Conservation (phyloP, 1,139 yeast species). For the Candida sanyaensis region DNA sequence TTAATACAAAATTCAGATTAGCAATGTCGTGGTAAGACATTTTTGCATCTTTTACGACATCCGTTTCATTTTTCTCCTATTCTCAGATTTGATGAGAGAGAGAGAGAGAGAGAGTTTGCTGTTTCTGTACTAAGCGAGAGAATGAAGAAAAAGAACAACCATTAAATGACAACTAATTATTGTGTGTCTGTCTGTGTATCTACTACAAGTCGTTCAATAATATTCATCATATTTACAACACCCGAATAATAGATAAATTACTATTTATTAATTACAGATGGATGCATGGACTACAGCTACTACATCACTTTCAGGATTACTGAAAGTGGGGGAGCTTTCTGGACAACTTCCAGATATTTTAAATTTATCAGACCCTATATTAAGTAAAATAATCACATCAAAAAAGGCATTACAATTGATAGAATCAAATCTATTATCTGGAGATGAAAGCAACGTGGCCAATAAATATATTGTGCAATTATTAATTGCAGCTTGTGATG, state of each 20-base stretch:
- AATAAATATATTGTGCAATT: slow-evolving; percentile 27
- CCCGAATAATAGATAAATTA: not conserved
- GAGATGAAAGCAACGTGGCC: slow-evolving; percentile 8
- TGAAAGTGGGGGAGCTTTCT: slow-evolving; percentile 5
- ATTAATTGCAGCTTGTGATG: slow-evolving; percentile 52
- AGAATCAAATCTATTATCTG: slow-evolving; percentile 17
- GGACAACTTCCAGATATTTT: slow-evolving; percentile 6
- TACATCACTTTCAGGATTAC: slow-evolving; percentile 8
- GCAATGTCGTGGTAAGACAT: not conserved
- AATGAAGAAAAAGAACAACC: too few species aligned
- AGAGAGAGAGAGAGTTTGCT: too few species aligned
- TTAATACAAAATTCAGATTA: too few species aligned
- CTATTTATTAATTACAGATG: slow-evolving; percentile 12
- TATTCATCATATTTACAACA: not conserved
- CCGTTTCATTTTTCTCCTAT: not conserved
- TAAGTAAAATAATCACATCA: slow-evolving; percentile 46
- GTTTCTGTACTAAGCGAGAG: too few species aligned
- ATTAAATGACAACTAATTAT: too few species aligned
- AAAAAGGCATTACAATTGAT: slow-evolving; percentile 42
- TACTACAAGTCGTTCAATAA: too few species aligned
- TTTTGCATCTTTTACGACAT: not conserved
- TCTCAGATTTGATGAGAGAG: not conserved
- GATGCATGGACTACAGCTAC: slow-evolving; percentile 18
- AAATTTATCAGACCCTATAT: slow-evolving; percentile 35
- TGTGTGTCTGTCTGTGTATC: too few species aligned